phyloP scores from a whole-genome alignment of 768 basidiomycete genomes.

The Sporobolomyces phaffii region DNA sequence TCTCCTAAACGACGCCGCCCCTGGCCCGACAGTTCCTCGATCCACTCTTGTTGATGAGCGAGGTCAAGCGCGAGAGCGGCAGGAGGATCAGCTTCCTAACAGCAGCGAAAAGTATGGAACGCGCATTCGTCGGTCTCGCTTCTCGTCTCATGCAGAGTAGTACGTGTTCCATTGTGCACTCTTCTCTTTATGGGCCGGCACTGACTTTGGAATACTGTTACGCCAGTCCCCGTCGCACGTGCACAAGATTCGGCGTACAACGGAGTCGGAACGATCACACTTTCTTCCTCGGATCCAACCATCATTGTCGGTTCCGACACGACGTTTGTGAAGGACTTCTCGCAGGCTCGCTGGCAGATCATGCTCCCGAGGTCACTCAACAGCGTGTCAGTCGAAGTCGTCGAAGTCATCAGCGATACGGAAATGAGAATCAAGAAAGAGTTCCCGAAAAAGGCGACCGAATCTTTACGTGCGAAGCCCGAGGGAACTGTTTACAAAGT shows the following conservation, averaged over 20 bases:
- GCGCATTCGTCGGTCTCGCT: slow-evolving; percentile 71
- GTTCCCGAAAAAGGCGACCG: slow-evolving; percentile 76
- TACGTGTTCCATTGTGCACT: slow-evolving; percentile 48
- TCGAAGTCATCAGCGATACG: slow-evolving; percentile 82
- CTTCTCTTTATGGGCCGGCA: no score
- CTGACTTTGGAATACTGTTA: no score
- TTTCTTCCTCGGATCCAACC: slow-evolving; percentile 71
- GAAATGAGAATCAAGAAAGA: slow-evolving; percentile 76
- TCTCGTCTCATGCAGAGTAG: slow-evolving; percentile 80
- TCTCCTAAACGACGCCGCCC: not conserved
- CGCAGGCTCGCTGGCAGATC: slow-evolving; percentile 68
- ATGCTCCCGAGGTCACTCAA: slow-evolving; percentile 74
- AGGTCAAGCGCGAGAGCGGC: slow-evolving; percentile 75
- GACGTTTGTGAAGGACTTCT: slow-evolving; percentile 65
- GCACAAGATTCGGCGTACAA: slow-evolving; percentile 77
- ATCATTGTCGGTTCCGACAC: slow-evolving; percentile 78
- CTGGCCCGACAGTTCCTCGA: slow-evolving; percentile 69
- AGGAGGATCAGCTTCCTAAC: slow-evolving; percentile 78
- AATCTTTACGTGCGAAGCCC: slow-evolving; percentile 57
- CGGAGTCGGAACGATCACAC: slow-evolving; percentile 58
- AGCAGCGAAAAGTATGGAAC: slow-evolving; percentile 80
- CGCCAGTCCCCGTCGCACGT: slow-evolving; percentile 91
- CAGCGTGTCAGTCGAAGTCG: slow-evolving; percentile 72
- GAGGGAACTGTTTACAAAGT: slow-evolving; percentile 53
- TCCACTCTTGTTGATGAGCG: slow-evolving; percentile 72